These are phyloP conservation scores for Melampsora americana DNA, from an alignment of 1,284 basidiomycete species.

Conservation along the genomic window DNA sequence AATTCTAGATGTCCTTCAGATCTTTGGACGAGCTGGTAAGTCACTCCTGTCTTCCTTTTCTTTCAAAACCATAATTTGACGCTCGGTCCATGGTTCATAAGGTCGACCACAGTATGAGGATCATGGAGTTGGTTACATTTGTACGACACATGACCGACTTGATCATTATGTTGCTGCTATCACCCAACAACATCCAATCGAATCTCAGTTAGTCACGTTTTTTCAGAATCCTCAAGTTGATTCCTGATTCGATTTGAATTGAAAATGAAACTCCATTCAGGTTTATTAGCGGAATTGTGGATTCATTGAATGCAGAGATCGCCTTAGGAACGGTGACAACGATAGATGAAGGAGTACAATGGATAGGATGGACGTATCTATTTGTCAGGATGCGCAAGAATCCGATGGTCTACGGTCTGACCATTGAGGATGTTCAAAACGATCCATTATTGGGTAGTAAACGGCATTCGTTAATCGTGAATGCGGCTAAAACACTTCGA, in stretches of 20 bases:
- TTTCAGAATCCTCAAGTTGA: background rate
- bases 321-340: conserved; percentile 89
- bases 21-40: conserved; percentile 88
- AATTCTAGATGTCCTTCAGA: conserved; percentile 89
- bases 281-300: conserved; percentile 80
- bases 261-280: background rate
- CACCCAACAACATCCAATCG: conserved; percentile 92
- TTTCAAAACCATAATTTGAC: background rate
- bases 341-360: conserved; percentile 80
- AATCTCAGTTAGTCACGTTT: conserved; percentile 68
- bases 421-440: conserved; percentile 67
- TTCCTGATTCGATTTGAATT: background rate
- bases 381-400: conserved; percentile 94
- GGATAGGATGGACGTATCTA: conserved; percentile 96
- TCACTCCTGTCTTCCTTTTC: background rate
- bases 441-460: conserved; percentile 76
- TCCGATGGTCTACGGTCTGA: conserved; percentile 85
- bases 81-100: conserved; percentile 3
- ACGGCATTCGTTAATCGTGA: conserved; percentile 68
- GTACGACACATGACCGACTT: conserved; percentile 88
- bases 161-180: conserved; percentile 84
- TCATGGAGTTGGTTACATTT: conserved; percentile 95
- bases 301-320: conserved; percentile 93
- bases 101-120: conserved; percentile 89
- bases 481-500: conserved; percentile 70